A percentile compares a stretch with the other conserved stretches of the same genome.
Conservation (phyloP, 2,329 filamentous ascomycete genomes). For the Rutstroemia sp. region DNA sequence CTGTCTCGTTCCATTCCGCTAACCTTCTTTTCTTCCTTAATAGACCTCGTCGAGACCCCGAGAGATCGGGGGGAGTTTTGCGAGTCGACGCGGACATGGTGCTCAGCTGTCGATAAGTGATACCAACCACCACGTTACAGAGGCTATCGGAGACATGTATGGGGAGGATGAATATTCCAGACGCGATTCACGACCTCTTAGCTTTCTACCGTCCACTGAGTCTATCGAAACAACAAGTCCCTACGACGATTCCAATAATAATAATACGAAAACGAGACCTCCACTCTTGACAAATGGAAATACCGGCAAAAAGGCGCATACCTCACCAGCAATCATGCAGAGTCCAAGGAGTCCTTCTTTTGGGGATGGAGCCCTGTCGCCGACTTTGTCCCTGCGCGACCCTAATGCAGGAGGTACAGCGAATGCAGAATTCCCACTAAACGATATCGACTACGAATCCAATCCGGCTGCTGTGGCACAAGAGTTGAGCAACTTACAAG, state of each 20-base stretch:
- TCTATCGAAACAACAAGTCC: slow-evolving; percentile 28
- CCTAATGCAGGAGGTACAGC: slow-evolving; percentile 41
- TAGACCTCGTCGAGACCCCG: slow-evolving; percentile 31
- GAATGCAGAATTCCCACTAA: slow-evolving; percentile 56
- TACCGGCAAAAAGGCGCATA: slow-evolving; percentile 22
- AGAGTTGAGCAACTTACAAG: slow-evolving; percentile 66
- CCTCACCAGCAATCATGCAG: slow-evolving; percentile 26
- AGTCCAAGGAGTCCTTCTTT: slow-evolving; percentile 25
- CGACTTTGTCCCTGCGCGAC: slow-evolving; percentile 33
- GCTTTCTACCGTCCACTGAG: slow-evolving; percentile 44
- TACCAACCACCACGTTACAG: slow-evolving; percentile 67
- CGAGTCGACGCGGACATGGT: slow-evolving; percentile 28
- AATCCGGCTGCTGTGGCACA: slow-evolving; percentile 64
- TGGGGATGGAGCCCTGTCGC: slow-evolving; percentile 31
- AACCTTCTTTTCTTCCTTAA: slow-evolving; percentile 14
- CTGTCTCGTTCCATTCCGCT: slow-evolving; percentile 12
- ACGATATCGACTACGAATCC: slow-evolving; percentile 68
- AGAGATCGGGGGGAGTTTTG: slow-evolving; percentile 30
- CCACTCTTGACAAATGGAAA: slow-evolving; percentile 23
- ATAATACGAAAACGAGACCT: slow-evolving; percentile 17
- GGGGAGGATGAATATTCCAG: slow-evolving; percentile 47
- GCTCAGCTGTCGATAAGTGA: slow-evolving; percentile 47
- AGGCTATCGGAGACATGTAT: slow-evolving; percentile 69
- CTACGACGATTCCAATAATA: slow-evolving; percentile 21
- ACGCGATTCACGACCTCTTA: slow-evolving; percentile 50